Evolutionary conservation across 805 yeast genomes (phyloP).

Genomic region (Lachancea meyersii): DNA sequence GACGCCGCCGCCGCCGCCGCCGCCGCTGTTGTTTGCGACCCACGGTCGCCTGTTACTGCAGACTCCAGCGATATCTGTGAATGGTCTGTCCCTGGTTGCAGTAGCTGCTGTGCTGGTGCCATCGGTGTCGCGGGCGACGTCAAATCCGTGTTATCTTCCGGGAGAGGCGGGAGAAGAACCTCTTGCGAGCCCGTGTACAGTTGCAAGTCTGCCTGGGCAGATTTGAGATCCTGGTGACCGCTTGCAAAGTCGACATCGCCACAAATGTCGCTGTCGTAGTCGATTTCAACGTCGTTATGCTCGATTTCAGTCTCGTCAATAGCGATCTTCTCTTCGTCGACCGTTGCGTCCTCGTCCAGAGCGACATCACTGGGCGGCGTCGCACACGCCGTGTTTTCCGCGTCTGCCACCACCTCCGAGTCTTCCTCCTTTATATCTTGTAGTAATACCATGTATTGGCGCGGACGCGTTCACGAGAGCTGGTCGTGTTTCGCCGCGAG

Average conservation of each 20-base stretch:
- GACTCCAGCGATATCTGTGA: not conserved
- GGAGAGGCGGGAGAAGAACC: constrained; percentile 11
- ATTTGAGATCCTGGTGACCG: too few relatives aligned
- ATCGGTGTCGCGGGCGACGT: constrained; percentile 5
- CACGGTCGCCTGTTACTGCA: too few relatives aligned
- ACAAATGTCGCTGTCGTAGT: too few relatives aligned
- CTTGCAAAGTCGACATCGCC: too few relatives aligned
- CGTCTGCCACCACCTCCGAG: constrained; percentile 1
- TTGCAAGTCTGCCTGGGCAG: too few relatives aligned
- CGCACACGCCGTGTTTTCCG: too few relatives aligned
- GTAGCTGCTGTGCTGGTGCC: not conserved
- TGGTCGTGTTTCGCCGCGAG: not conserved
- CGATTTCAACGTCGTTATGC: too few relatives aligned
- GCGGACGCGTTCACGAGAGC: not conserved
- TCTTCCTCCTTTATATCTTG: constrained; percentile 20
- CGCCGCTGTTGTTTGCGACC: too few relatives aligned
- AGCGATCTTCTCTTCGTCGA: too few relatives aligned
- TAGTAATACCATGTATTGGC: constrained; percentile 6
- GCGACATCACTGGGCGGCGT: not conserved
- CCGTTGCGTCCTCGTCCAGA: not conserved
- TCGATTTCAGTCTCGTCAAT: too few relatives aligned
- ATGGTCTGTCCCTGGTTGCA: not conserved
- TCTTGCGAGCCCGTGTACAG: constrained; percentile 3
- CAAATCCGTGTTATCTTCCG: constrained; percentile 8
- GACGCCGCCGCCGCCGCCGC: not conserved